Percentiles rank a stretch among this genome's conserved stretches.
These are phyloP conservation scores for Sphaerulina musiva DNA, from an alignment of 2,329 filamentous ascomycete species.

Conservation along the genomic window DNA sequence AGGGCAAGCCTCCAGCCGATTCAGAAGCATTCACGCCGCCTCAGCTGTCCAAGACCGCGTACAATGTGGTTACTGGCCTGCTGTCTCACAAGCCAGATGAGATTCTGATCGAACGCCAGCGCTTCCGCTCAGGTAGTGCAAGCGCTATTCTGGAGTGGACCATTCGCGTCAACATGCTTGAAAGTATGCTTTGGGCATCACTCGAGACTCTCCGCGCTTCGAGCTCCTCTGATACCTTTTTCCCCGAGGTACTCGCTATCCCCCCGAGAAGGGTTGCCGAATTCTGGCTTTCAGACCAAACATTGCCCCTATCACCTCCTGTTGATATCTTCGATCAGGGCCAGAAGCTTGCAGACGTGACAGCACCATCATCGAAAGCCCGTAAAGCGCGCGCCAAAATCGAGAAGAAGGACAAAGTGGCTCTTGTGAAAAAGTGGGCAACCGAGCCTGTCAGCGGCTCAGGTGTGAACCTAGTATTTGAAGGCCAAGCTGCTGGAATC, in stretches of 20 bases:
- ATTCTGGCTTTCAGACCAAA: conserved; percentile 45
- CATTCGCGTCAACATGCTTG: conserved; percentile 70
- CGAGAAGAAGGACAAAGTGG: conserved; percentile 58
- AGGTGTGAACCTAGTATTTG: conserved; percentile 27
- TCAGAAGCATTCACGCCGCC: conserved; percentile 39
- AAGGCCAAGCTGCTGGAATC: conserved; percentile 34
- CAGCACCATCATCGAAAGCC: conserved; percentile 5
- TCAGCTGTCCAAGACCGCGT: conserved; percentile 51
- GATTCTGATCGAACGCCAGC: conserved; percentile 63
- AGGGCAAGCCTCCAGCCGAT: conserved; percentile 4
- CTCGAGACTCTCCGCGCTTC: conserved; percentile 49
- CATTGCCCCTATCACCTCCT: conserved; percentile 3
- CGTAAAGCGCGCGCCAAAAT: conserved; percentile 27
- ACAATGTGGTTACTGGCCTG: conserved; percentile 48
- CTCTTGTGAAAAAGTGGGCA: conserved; percentile 54
- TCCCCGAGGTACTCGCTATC: conserved; percentile 44
- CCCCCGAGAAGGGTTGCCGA: conserved; percentile 50
- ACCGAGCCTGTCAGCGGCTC: conserved; percentile 13
- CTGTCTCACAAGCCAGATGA: conserved; percentile 55
- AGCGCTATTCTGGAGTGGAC: conserved; percentile 74
- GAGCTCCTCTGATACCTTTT: conserved; percentile 33
- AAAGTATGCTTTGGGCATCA: conserved; percentile 71
- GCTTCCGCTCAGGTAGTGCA: conserved; percentile 58
- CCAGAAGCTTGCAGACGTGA: conserved; percentile 10
- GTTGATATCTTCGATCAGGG: conserved; percentile 7